Evolutionary conservation across 257 asterid species (phyloP).

Genomic region (Nemophila menziesii): DNA sequence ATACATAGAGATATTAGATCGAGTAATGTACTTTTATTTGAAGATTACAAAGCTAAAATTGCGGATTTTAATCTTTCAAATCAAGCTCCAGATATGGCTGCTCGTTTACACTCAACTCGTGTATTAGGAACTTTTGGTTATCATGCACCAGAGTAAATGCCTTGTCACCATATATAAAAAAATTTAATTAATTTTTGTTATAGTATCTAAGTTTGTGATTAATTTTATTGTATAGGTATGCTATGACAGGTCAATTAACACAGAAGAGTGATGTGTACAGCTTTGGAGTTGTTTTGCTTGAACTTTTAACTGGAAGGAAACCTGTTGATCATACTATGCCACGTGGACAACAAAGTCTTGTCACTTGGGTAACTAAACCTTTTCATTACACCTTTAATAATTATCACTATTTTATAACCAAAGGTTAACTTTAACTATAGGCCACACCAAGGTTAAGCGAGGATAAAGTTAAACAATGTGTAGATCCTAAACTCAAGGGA

Average conservation of each 20-base stretch:
- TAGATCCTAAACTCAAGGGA: constrained; percentile 68
- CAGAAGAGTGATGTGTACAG: constrained; percentile 92
- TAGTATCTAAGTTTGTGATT: background rate
- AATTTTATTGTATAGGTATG: constrained; percentile 43
- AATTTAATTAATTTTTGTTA: background rate
- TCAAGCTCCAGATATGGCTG: constrained; percentile 99
- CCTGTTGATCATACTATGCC: constrained; percentile 96
- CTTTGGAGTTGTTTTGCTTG: constrained; percentile 84
- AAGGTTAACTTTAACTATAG: constrained; percentile 17
- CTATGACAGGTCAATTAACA: constrained; percentile 91
- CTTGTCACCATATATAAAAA: constrained; percentile 6
- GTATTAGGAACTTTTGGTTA: constrained; percentile 97
- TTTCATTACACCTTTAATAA: background rate
- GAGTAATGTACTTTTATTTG: constrained; percentile 89
- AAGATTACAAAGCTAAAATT: constrained; percentile 79
- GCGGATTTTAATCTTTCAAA: constrained; percentile 94
- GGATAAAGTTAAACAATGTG: constrained; percentile 87
- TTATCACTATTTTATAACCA: no score
- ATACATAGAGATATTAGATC: constrained; percentile 96
- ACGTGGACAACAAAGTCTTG: constrained; percentile 88
- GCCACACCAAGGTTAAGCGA: constrained; percentile 86
- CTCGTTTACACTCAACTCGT: constrained; percentile 95
- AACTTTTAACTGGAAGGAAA: constrained; percentile 89
- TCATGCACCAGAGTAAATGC: constrained; percentile 95
- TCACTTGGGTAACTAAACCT: constrained; percentile 79